These are phyloP conservation scores for Globisporangium middletonii DNA, from an alignment of 352 stramenopile species.

Conservation along the genomic window DNA sequence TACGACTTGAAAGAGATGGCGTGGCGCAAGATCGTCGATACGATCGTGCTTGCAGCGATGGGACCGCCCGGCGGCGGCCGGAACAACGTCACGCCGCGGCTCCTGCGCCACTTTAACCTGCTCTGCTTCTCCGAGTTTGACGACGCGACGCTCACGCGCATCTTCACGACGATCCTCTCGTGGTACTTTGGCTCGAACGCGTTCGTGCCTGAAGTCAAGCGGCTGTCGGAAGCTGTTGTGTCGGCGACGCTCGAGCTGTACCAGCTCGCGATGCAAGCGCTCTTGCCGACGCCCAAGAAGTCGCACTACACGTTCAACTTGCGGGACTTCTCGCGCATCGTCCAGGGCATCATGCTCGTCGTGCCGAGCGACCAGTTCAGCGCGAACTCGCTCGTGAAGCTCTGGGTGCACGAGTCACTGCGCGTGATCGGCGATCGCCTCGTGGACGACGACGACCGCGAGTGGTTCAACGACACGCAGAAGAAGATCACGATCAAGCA, in stretches of 20 bases:
- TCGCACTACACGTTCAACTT: conserved; percentile 97
- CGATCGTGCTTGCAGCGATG: conserved; percentile 88
- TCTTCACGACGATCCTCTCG: conserved; percentile 90
- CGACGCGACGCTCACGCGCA: conserved; percentile 87
- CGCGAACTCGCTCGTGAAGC: conserved; percentile 77
- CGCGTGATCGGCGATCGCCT: conserved; percentile 94
- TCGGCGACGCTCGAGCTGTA: conserved; percentile 91
- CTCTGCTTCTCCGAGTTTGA: conserved; percentile 94
- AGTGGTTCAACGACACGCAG: conserved; percentile 90
- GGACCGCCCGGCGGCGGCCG: conserved; percentile 87
- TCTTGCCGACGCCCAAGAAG: conserved; percentile 93
- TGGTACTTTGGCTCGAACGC: conserved; percentile 73
- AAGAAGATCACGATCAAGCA: conserved; percentile 86
- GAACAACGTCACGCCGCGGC: conserved; percentile 87
- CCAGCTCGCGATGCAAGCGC: conserved; percentile 65
- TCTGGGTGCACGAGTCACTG: conserved; percentile 93
- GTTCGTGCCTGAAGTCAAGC: conserved; percentile 71
- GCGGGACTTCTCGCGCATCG: conserved; percentile 90
- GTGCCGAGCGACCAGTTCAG: conserved; percentile 77
- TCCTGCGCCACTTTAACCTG: conserved; percentile 92
- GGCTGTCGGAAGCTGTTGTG: conserved; percentile 73
- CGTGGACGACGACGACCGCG: conserved; percentile 88
- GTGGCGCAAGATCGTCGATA: conserved; percentile 90
- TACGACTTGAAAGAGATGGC: conserved; percentile 94
- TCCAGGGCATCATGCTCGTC: conserved; percentile 92